Base-by-base conservation (phyloP, 2,329 filamentous ascomycete genomes). In the Didymella pinodella region DNA sequence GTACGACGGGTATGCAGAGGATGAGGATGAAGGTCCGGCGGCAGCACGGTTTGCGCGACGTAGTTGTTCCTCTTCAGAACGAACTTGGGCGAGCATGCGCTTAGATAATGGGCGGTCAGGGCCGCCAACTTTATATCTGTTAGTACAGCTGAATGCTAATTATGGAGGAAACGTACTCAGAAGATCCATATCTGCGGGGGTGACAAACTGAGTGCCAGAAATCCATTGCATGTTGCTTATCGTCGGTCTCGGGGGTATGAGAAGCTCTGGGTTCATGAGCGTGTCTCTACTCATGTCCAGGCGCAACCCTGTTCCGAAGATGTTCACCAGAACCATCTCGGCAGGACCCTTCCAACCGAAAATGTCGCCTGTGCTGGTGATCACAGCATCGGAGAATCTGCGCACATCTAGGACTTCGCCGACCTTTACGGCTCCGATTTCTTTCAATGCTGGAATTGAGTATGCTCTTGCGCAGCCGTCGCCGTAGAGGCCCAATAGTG, bases 191-290 rank as follows among this genome's bases (percentile, higher is more conserved):
- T 99, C 95, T 2, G 88, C 84, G 0, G 92, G 90, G 1, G 92
- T 92, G 45, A 99, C 85, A 68, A 96, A 90, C 77, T 97, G 94
- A 1, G 94, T 98, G 4, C 95, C 95, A 0, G 93, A 90, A 51
- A 99, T 92, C 95, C 95, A 99, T 78, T 98, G 93, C 36, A 99
- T 79, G 70, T 96, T 97, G 20, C 91, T 96, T 60, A 99, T 99
- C 0, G 93, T 97, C 0, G 95, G 95, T 2, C 95, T 87, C 12
- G 92, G 84, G 2, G 93, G 94, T 22, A 90, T 84, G 16, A 85
- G 73, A 0, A 91, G 85, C 57, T 90, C 83, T 0, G 91, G 88
- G 73, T 98, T 97, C 77, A 91, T 86, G 3, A 99, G 82, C 7
- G 83, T 86, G 73, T 97, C 93, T n/a, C 86, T 80, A 16, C 81